Evolutionary conservation across 2,329 filamentous ascomycete species (phyloP), one percentile per base, ranked within the genome.

Genomic region (Allantophomopsis cytisporea): DNA sequence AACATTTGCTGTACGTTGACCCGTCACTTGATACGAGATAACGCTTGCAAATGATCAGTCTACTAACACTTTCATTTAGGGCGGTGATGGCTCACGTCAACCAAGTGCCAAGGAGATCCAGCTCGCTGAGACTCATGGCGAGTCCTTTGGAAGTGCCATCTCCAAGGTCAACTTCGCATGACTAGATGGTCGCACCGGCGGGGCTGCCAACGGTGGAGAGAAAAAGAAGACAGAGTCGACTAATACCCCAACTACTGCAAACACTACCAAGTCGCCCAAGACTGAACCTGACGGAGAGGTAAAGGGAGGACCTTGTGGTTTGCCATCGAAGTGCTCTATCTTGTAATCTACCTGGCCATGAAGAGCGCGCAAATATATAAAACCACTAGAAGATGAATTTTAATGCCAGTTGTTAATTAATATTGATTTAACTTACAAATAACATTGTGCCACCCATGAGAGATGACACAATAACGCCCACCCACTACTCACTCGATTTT

Each of bases 111-210:
- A 76, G 50, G 91, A 98, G 70, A 65, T 94, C 45, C 70, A 83
- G 60, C 57, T 96, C 45, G 91, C 91, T 43, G 71, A 68, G 45
- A 72, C 73, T 51, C 91, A 98, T 68, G 91, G 91, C 62, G 79
- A 86, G 70, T 57, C 65, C 40, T 98, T 96, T 68, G 94, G 83
- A 64, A 64, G 82, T 61, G 66, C 73, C 43, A 73, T 94, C 40
- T 62, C 73, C 56, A 89, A 86, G 73, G 69, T 74, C 50, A 70
- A 65, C 60, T 71, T 74, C 45, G 72, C 71, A 52, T 94, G 83
- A 94, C 81, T 91, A 66, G 72, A 84, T 82, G 80, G 66, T 45
- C 61, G 68, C 42, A 51, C 59, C 38, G 53, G 55, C 36, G 50
- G 46, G 38, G 47, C 38, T 15, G 43, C 42, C 7, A 41, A 43